Evolutionary conservation across 148 eudicot species (phyloP), one percentile per base, ranked within the genome.

Genomic region (Chenopodium berlandieri): DNA sequence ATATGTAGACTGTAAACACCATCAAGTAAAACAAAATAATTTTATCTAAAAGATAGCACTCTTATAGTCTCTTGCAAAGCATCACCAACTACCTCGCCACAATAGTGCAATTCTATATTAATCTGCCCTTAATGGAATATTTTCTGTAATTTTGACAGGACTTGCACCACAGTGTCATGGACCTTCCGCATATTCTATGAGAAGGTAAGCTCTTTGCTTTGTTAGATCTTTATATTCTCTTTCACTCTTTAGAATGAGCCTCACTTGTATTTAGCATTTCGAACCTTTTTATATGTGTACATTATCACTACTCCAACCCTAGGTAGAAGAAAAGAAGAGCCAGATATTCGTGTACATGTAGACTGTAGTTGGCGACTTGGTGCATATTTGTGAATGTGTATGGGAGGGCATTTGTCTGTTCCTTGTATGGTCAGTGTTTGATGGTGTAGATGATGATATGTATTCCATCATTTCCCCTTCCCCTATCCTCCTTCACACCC

Each of bases 101-200:
- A 64, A 64, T 8, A 8, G 67, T n/a, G 27, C 25, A 64, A 64
- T 64, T n/a, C 67, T 6, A 23, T 50, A 23, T 25, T 11, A 2
- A 12, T 31, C 20, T 67, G 13, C 8, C 71, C 16, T 30, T 27
- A 12, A 67, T 14, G 13, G 17, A 34, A 34, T 34, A 7, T 81
- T 74, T 78, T 31, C 50, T 20, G 66, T 70, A 58, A 23, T 66
- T 67, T 77, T 73, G 62, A 32, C 90, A 96, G 99, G 95, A 96
- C 99, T 32, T 96, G 99, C 89, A 96, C 99, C 78, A 96, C 99
- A 27, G 92, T 92, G 27, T 94, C 99, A 25, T 96, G 97, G 97
- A 94, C 99, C 76, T 96, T 95, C 78, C 99, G 99, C 71, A 92
- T 90, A 78, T 94, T 95, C 82, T 95, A 95, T 83, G 99, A 95